Evolutionary conservation across 768 basidiomycete genomes (phyloP).

Genomic region (Boletus vinaceobasis): DNA sequence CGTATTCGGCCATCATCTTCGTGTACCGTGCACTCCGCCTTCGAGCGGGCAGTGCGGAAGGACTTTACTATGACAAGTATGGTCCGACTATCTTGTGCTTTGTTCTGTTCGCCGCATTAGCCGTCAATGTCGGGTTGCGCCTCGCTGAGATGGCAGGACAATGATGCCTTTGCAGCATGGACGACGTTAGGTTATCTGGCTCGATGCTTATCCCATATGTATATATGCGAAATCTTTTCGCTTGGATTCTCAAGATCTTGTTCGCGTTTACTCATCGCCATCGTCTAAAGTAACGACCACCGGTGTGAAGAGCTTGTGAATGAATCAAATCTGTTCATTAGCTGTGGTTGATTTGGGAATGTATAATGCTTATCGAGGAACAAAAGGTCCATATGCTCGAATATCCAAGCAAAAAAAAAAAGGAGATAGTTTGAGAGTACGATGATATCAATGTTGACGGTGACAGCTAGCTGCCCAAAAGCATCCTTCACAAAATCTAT

Average conservation of each 20-base stretch:
- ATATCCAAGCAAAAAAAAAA: conserved; percentile 15
- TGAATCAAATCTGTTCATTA: conserved; percentile 25
- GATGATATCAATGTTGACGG: conserved; percentile 8
- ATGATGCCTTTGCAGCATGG: not conserved
- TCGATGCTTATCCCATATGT: conserved; percentile 1
- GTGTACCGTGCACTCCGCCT: conserved; percentile 69
- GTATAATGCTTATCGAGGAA: conserved; percentile 27
- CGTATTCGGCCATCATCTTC: conserved; percentile 82
- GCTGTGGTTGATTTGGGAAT: conserved; percentile 14
- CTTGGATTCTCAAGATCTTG: not conserved
- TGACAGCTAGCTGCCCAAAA: conserved; percentile 18
- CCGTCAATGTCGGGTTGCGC: conserved; percentile 72
- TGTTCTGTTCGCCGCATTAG: conserved; percentile 64
- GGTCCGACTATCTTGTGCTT: conserved; percentile 76
- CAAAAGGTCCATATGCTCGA: conserved; percentile 22
- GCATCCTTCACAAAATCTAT: conserved; percentile 25
- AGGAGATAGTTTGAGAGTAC: conserved; percentile 1
- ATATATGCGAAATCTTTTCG: not conserved
- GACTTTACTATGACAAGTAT: conserved; percentile 86
- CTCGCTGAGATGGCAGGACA: conserved; percentile 46
- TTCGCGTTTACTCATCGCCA: not conserved
- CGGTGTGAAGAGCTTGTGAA: not conserved
- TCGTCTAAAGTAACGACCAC: not conserved
- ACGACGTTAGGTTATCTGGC: not conserved
- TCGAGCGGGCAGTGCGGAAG: conserved; percentile 67